phyloP scores from a whole-genome alignment of 2,329 filamentous ascomycete species.

The Drechslera avenae region DNA sequence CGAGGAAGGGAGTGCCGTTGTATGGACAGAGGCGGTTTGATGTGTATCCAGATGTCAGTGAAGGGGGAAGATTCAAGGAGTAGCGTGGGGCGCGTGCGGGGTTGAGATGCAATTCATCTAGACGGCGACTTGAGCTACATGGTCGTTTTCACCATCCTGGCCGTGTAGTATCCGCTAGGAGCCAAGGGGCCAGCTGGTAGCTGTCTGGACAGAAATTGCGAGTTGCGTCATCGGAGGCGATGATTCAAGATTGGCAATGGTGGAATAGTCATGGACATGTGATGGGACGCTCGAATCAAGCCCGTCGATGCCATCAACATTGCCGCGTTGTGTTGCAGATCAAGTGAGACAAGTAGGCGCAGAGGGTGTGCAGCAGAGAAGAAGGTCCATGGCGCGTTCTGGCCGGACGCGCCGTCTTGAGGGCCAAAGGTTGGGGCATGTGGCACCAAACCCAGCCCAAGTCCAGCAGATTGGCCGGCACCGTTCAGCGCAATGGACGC shows the following conservation, averaged over 20 bases:
- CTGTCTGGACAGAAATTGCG: too few species aligned
- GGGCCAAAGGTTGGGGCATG: not conserved
- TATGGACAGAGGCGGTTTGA: slow-evolving; percentile 87
- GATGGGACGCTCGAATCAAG: too few species aligned
- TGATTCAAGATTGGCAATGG: too few species aligned
- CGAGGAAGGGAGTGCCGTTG: slow-evolving; percentile 76
- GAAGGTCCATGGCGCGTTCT: not conserved
- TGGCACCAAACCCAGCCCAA: not conserved
- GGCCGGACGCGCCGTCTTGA: not conserved
- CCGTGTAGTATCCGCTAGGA: too few species aligned
- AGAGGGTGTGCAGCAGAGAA: not conserved
- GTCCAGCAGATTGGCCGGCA: slow-evolving; percentile 1
- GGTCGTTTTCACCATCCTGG: too few species aligned
- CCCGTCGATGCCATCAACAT: too few species aligned
- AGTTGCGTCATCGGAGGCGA: too few species aligned
- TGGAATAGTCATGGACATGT: too few species aligned
- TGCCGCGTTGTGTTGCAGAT: not conserved
- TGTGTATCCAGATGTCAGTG: slow-evolving; percentile 88
- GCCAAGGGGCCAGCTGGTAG: too few species aligned
- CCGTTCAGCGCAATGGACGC: slow-evolving; percentile 12
- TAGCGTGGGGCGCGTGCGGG: slow-evolving; percentile 4
- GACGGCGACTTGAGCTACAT: not conserved
- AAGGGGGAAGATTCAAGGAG: slow-evolving; percentile 57
- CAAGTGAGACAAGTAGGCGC: not conserved
- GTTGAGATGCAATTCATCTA: not conserved